Base-by-base conservation (phyloP, 2,329 filamentous ascomycete genomes). In the Mycosphaerella arachidis region DNA sequence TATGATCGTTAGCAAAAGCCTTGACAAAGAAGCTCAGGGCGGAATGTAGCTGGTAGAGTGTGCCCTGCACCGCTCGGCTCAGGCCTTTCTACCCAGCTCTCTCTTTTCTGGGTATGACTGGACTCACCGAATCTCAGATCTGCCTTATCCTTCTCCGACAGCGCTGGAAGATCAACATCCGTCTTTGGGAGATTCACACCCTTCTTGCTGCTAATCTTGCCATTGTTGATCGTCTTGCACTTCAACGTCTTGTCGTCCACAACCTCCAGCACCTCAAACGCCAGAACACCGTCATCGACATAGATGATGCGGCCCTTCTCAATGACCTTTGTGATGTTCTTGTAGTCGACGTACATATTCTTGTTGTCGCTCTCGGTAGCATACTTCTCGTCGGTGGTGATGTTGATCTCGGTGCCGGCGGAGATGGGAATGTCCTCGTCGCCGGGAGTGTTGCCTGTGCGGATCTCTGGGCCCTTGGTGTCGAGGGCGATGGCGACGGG, bases 241-340 rank as follows among this genome's bases (percentile, higher is more conserved):
- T 88, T 88, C 75, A 99, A 80, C 67, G 89, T 99, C 86, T 96
- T 84, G 52, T 93, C 89, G 74, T 99, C 90, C 66, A 90, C 84
- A 70, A 99, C 83, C 75, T 91, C 85, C 68, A 97, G 77, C 64
- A 99, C 94, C 75, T 97, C 89, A 71, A 99, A 97, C 29, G 93
- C 95, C 70, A 97, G 88, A 68, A 99, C 93, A 78, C 94, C 94
- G 73, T 99, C 94, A 73, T 99, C 94, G 71, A 99, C 94, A 80
- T 96, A 99, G 83, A 99, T 95, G 78, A 89, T 88, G 72, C 94
- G 92, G 73, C 93, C 94, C 61, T 85, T 82, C 75, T 90, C 79
- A 74, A 99, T 97, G 71, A 99, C 94, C 82, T 95, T 96, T 80
- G 93, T 97, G 79, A 99, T 97, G 84, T 99, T 99, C 87, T 96